Conservation (phyloP, 108 stramenopile species). For the Skeletonema tropicum region DNA sequence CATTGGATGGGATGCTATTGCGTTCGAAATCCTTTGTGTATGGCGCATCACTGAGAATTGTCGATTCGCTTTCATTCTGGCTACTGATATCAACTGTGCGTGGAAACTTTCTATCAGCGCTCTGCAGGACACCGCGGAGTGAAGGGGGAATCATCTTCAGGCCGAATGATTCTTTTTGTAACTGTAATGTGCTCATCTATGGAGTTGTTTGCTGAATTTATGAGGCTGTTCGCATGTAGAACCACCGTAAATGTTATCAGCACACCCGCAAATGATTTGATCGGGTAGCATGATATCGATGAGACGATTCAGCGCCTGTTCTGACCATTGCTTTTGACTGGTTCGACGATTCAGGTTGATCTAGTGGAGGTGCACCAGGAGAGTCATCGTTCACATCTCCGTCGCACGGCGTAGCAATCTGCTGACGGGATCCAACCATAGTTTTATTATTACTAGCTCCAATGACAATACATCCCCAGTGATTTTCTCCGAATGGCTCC, state of each 20-base stretch:
- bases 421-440: no score
- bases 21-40: not conserved
- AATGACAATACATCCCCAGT: no score
- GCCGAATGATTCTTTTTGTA: not conserved
- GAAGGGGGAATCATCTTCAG: not conserved
- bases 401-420: no score
- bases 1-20: not conserved
- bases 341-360: not conserved
- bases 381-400: no score
- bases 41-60: not conserved
- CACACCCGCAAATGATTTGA: not conserved
- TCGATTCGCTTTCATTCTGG: not conserved
- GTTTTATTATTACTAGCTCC: no score
- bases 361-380: not conserved
- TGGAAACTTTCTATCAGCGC: not conserved
- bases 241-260: not conserved
- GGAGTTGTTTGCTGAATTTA: not conserved
- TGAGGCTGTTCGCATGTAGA: not conserved
- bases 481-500: no score
- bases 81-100: not conserved
- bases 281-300: not conserved
- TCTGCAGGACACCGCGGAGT: not conserved
- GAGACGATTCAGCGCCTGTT: not conserved
- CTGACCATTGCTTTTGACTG: not conserved
- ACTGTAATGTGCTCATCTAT: not conserved